These are phyloP conservation scores for Fonsecaea erecta DNA, from an alignment of 2,329 filamentous ascomycete genomes.

Conservation along the genomic window DNA sequence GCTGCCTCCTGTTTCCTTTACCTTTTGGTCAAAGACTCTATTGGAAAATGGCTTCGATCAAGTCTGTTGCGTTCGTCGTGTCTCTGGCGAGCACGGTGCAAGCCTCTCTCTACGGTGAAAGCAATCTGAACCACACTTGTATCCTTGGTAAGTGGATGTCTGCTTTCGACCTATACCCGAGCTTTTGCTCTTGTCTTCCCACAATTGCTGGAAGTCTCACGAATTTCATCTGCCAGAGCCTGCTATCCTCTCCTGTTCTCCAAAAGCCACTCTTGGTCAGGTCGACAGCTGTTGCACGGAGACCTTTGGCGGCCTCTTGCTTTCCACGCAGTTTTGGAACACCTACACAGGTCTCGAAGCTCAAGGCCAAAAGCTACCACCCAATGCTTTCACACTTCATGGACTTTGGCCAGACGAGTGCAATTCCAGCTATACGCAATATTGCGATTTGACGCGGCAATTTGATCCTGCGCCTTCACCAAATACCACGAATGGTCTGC, in stretches of 20 bases:
- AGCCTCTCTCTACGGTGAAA: conserved; percentile 51
- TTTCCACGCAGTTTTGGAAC: conserved; percentile 68
- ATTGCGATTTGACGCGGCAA: conserved; percentile 66
- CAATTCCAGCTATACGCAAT: conserved; percentile 66
- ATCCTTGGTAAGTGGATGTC: conserved; percentile 47
- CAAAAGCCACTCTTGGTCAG: conserved; percentile 48
- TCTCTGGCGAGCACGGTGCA: conserved; percentile 16
- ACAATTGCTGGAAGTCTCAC: background rate
- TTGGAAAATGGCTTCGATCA: conserved; percentile 16
- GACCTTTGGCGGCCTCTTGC: conserved; percentile 66
- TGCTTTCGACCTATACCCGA: background rate
- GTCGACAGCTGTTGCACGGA: conserved; percentile 69
- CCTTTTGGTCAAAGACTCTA: background rate
- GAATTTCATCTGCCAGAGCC: conserved; percentile 17
- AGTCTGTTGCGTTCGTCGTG: conserved; percentile 15
- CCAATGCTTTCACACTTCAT: conserved; percentile 26
- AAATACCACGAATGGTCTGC: conserved; percentile 65
- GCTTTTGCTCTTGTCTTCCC: background rate
- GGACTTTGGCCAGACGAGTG: conserved; percentile 60
- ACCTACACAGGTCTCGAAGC: conserved; percentile 66
- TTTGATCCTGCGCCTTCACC: conserved; percentile 66
- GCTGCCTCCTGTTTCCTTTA: background rate
- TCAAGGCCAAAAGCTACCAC: conserved; percentile 62
- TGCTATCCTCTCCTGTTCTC: conserved; percentile 55
- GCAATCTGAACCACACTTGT: conserved; percentile 62